Conservation (phyloP, 164 flowering plant genomes). For the Vitis labrusca region DNA sequence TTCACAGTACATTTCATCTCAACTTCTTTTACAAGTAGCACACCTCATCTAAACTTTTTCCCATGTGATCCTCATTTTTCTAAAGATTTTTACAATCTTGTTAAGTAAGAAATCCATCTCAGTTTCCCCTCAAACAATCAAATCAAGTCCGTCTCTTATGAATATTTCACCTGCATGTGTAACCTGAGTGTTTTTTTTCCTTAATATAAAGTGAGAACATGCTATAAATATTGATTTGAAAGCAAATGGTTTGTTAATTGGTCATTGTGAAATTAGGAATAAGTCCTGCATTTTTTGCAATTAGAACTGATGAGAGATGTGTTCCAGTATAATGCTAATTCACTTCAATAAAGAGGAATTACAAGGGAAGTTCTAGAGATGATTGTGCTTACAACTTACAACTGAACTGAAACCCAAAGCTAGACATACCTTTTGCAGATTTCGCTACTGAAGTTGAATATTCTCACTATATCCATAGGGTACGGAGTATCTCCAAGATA, state of each 20-base stretch:
- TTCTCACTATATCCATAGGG: conserved; percentile 72
- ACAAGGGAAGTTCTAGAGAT: neutral
- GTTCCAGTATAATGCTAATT: neutral
- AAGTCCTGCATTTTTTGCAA: neutral
- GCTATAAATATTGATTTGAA: neutral
- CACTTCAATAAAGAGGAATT: neutral
- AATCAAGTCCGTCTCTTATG: neutral
- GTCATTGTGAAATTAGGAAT: neutral
- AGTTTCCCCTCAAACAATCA: neutral
- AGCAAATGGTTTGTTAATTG: neutral
- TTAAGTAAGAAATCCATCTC: neutral
- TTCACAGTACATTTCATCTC: neutral
- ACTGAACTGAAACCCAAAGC: neutral
- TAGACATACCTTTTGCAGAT: conserved; percentile 64
- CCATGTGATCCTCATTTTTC: neutral
- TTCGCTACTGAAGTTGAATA: conserved; percentile 68
- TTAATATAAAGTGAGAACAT: too few relatives aligned
- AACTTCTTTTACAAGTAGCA: neutral
- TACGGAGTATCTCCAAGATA: conserved; percentile 55
- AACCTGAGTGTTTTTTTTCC: neutral
- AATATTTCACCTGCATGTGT: neutral
- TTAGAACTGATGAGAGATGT: neutral
- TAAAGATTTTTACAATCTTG: neutral
- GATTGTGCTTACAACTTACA: neutral
- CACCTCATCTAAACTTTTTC: neutral